phyloP scores from a whole-genome alignment of 2,329 filamentous ascomycete genomes.

The Neofusicoccum cordaticola region DNA sequence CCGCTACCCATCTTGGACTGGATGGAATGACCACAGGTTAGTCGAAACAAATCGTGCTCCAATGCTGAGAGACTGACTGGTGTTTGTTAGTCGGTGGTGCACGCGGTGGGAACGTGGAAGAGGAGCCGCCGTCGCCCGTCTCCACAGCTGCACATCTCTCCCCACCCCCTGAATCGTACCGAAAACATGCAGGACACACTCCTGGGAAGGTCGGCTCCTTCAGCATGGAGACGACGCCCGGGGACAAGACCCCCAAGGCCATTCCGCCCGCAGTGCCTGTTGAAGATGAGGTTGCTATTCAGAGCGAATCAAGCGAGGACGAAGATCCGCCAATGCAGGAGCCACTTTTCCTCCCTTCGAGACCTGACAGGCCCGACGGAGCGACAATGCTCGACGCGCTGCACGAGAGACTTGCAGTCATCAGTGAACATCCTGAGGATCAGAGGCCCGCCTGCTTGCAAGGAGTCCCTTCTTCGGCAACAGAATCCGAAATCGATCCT shows the following conservation, averaged over 20 bases:
- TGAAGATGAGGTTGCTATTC: neutral
- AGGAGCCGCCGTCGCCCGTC: conserved; percentile 32
- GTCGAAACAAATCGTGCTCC: conserved; percentile 24
- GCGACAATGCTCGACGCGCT: neutral
- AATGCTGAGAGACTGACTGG: conserved; percentile 22
- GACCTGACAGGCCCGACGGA: conserved; percentile 7
- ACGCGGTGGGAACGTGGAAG: conserved; percentile 20
- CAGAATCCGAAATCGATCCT: conserved; percentile 24
- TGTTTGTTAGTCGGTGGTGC: neutral
- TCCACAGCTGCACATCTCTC: conserved; percentile 31
- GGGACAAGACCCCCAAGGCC: conserved; percentile 12
- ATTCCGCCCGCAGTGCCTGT: neutral
- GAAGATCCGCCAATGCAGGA: conserved; percentile 12
- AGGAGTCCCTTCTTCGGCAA: conserved; percentile 9
- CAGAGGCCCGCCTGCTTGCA: conserved; percentile 22
- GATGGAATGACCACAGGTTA: neutral
- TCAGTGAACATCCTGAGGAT: conserved; percentile 18
- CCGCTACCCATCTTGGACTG: conserved; percentile 3
- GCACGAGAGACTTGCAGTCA: conserved; percentile 1
- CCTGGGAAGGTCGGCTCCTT: conserved; percentile 24
- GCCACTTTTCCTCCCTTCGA: conserved; percentile 12
- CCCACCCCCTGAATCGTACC: conserved; percentile 34
- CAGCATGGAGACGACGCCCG: conserved; percentile 2
- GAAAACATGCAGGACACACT: conserved; percentile 36
- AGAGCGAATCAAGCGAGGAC: conserved; percentile 21